phyloP scores from a whole-genome alignment of 1,284 basidiomycete species.

The Trametes polyzona region DNA sequence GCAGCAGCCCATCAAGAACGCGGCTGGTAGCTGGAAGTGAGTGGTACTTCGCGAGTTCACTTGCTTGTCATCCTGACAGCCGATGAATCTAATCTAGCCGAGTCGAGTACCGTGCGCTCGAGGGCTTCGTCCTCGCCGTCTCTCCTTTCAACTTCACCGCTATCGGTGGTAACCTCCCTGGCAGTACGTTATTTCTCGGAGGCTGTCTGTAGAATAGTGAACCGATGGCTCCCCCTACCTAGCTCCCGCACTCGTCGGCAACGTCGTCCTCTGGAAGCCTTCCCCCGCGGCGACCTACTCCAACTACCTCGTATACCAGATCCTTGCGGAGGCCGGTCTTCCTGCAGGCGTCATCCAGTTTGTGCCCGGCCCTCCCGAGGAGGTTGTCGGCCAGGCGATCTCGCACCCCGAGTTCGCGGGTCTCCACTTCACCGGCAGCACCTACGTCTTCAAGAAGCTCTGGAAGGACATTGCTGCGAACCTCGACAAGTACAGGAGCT shows the following conservation, averaged over 20 bases:
- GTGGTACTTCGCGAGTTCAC: slow-evolving; percentile 35
- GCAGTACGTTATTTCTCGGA: slow-evolving; percentile 46
- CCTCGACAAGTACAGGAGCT: slow-evolving; percentile 83
- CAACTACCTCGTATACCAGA: slow-evolving; percentile 92
- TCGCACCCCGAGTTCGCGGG: slow-evolving; percentile 83
- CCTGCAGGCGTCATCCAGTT: slow-evolving; percentile 98
- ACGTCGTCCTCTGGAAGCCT: slow-evolving; percentile 97
- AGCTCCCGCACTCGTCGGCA: slow-evolving; percentile 94
- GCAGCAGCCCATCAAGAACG: slow-evolving; percentile 89
- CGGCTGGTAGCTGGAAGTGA: slow-evolving; percentile 93
- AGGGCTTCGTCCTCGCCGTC: slow-evolving; percentile 97
- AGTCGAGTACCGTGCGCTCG: slow-evolving; percentile 93
- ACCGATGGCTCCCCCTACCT: neutral
- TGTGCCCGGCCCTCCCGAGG: slow-evolving; percentile 84
- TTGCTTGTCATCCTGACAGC: slow-evolving; percentile 9
- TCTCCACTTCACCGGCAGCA: slow-evolving; percentile 97
- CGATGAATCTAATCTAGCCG: slow-evolving; percentile 65
- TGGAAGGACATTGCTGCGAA: slow-evolving; percentile 97
- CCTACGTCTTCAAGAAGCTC: slow-evolving; percentile 90
- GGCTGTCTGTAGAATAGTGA: neutral
- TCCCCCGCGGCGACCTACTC: slow-evolving; percentile 95
- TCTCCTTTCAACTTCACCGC: slow-evolving; percentile 99
- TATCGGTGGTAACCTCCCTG: slow-evolving; percentile 91
- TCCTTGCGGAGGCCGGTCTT: slow-evolving; percentile 93
- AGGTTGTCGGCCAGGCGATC: slow-evolving; percentile 84